Conservation (phyloP, 805 yeast genomes). For the Saturnispora sekii region DNA sequence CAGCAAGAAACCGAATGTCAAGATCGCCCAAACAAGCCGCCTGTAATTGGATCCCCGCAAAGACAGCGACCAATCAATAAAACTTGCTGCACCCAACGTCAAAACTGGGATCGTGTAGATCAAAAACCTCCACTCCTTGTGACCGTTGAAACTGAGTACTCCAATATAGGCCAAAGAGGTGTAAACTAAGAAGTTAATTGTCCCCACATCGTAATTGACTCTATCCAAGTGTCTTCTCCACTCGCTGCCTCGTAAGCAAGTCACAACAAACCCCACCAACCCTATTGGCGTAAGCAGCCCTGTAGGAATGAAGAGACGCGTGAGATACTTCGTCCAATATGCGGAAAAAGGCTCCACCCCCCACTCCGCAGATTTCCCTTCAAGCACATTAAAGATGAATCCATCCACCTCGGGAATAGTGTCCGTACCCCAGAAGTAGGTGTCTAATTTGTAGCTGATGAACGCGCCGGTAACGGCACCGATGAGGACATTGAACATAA, state of each 20-base stretch:
- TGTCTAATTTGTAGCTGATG: constrained; percentile 47
- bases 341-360: constrained; percentile 69
- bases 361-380: constrained; percentile 71
- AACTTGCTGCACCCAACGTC: constrained; percentile 23
- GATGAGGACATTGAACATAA: constrained; percentile 31
- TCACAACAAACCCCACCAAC: neutral
- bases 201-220: constrained; percentile 21
- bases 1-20: constrained; percentile 26
- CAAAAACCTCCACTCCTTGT: constrained; percentile 91
- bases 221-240: constrained; percentile 11
- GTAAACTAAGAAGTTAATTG: constrained; percentile 37
- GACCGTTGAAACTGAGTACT: constrained; percentile 72
- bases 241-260: neutral
- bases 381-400: constrained; percentile 64
- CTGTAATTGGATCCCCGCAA: neutral
- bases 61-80: constrained; percentile 4
- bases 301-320: constrained; percentile 29
- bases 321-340: constrained; percentile 51
- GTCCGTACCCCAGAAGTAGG: constrained; percentile 58
- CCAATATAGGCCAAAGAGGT: constrained; percentile 48
- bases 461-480: constrained; percentile 40
- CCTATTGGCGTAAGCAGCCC: constrained; percentile 6
- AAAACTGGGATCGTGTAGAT: constrained; percentile 65
- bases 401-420: constrained; percentile 66
- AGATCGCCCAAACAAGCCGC: constrained; percentile 11